phyloP scores from a whole-genome alignment of 257 asterid genomes.

The Voacanga thouarsii region DNA sequence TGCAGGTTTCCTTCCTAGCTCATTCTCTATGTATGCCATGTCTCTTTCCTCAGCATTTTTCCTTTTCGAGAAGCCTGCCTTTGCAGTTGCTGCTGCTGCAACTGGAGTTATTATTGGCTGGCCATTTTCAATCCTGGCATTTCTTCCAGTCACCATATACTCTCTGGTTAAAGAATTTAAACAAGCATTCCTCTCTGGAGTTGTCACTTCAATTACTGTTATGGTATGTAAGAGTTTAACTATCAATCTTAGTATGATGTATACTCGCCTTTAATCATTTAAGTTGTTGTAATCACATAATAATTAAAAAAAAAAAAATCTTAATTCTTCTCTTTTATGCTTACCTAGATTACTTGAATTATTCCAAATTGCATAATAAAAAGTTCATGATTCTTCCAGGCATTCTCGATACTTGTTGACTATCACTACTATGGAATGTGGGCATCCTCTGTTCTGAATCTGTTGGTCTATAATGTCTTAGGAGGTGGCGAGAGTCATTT shows the following conservation, averaged over 20 bases:
- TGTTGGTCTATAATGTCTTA: slow-evolving; percentile 73
- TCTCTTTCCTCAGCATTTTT: slow-evolving; percentile 89
- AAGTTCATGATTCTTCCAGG: slow-evolving; percentile 45
- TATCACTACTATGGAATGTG: slow-evolving; percentile 72
- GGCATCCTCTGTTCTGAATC: slow-evolving; percentile 91
- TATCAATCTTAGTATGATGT: neutral
- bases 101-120: slow-evolving; percentile 93
- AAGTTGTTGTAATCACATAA: neutral
- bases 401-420: slow-evolving; percentile 69
- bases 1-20: slow-evolving; percentile 96
- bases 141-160: slow-evolving; percentile 85
- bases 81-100: slow-evolving; percentile 84
- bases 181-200: slow-evolving; percentile 63
- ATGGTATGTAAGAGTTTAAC: slow-evolving; percentile 38
- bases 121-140: slow-evolving; percentile 95
- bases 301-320: too few relatives aligned
- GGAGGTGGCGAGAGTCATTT: slow-evolving; percentile 99
- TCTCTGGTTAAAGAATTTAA: slow-evolving; percentile 61
- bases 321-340: neutral
- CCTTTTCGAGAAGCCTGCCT: slow-evolving; percentile 81
- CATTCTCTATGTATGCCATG: slow-evolving; percentile 95
- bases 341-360: slow-evolving; percentile 7
- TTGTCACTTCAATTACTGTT: slow-evolving; percentile 50
- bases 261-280: neutral
- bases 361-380: slow-evolving; percentile 17